These are phyloP conservation scores for Ustilago hordei DNA, from an alignment of 1,284 basidiomycete species.

Conservation along the genomic window DNA sequence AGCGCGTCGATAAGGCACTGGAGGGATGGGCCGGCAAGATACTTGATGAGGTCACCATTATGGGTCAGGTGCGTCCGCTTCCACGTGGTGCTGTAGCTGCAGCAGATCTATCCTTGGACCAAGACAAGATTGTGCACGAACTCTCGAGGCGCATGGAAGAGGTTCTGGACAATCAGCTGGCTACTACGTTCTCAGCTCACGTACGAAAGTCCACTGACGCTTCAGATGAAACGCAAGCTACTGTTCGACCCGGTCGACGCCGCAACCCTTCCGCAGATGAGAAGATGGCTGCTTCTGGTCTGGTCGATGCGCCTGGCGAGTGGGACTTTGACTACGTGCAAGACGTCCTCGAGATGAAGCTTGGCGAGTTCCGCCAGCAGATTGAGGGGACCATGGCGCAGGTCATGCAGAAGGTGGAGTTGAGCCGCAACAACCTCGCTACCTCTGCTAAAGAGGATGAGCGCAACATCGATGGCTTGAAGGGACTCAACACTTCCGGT, in stretches of 20 bases:
- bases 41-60: slow-evolving; percentile 63
- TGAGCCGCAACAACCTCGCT: not conserved
- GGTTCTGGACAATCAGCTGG: slow-evolving; percentile 25
- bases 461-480: not conserved
- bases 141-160: slow-evolving; percentile 36
- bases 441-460: not conserved
- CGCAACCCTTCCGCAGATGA: slow-evolving; percentile 12
- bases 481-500: not conserved
- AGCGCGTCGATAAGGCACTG: slow-evolving; percentile 55
- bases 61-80: slow-evolving; percentile 60
- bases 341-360: slow-evolving; percentile 54
- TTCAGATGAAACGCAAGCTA: slow-evolving; percentile 52
- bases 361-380: slow-evolving; percentile 41
- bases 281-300: slow-evolving; percentile 21
- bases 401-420: slow-evolving; percentile 31
- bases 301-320: slow-evolving; percentile 49
- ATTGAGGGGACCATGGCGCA: slow-evolving; percentile 43
- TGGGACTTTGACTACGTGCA: slow-evolving; percentile 63
- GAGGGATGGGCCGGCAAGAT: slow-evolving; percentile 66
- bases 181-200: slow-evolving; percentile 16
- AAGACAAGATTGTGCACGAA: slow-evolving; percentile 34
- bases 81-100: slow-evolving; percentile 8
- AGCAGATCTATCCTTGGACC: slow-evolving; percentile 14
- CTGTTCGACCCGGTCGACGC: slow-evolving; percentile 24
- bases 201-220: slow-evolving; percentile 26